Evolutionary conservation across 768 basidiomycete species (phyloP).

Genomic region (Hypsizygus marmoreus): DNA sequence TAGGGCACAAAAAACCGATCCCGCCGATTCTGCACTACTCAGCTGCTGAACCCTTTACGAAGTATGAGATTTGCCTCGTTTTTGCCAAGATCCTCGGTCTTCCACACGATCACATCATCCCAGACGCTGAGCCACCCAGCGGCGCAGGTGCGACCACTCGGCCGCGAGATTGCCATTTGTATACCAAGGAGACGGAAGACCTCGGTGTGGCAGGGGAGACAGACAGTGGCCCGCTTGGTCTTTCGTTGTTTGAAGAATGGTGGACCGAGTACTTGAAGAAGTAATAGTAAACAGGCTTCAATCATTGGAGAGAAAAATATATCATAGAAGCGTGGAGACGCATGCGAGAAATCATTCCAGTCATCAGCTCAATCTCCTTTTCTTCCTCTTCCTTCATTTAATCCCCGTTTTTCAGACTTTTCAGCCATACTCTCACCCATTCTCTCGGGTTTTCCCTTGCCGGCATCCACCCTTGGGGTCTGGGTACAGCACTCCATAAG

Average conservation of each 20-base stretch:
- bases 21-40: slow-evolving; percentile 88
- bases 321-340: background rate
- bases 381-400: too few species aligned
- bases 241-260: slow-evolving; percentile 82
- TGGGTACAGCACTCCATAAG: too few species aligned
- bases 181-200: slow-evolving; percentile 72
- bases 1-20: slow-evolving; percentile 43
- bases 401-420: slow-evolving; percentile 13
- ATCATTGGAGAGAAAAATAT: background rate
- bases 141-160: slow-evolving; percentile 68
- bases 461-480: background rate
- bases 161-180: slow-evolving; percentile 80
- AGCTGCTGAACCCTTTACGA: slow-evolving; percentile 79
- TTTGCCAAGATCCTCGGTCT: slow-evolving; percentile 72
- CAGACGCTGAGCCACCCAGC: slow-evolving; percentile 68
- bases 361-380: too few species aligned
- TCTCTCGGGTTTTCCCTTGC: slow-evolving; percentile 1
- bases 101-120: slow-evolving; percentile 73
- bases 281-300: slow-evolving; percentile 1
- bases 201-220: slow-evolving; percentile 41
- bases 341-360: background rate
- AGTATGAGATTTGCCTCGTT: slow-evolving; percentile 88
- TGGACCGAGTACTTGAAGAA: slow-evolving; percentile 59
- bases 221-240: slow-evolving; percentile 54
- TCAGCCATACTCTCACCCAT: slow-evolving; percentile 15